Evolutionary conservation across 495 filamentous ascomycete species (phyloP).

Genomic region (Penicillium pancosmium): DNA sequence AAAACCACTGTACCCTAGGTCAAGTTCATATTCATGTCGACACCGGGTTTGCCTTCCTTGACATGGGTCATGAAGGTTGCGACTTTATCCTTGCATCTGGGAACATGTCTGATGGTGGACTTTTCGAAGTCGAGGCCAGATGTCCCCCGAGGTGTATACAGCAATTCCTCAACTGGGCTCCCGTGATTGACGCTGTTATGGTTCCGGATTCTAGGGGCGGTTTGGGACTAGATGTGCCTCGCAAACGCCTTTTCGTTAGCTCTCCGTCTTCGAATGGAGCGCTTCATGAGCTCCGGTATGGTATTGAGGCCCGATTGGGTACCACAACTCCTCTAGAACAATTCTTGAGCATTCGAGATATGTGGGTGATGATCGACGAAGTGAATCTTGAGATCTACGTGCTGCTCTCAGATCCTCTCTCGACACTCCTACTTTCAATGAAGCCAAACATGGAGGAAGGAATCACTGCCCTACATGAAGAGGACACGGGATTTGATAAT

Average conservation of each 20-base stretch:
- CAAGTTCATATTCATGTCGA: slow-evolving; percentile 49
- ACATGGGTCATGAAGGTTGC: slow-evolving; percentile 55
- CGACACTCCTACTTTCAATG: slow-evolving; percentile 40
- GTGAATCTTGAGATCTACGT: slow-evolving; percentile 42
- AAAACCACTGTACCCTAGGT: slow-evolving; percentile 39
- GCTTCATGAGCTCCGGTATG: slow-evolving; percentile 71
- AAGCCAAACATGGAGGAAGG: slow-evolving; percentile 35
- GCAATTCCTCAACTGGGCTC: slow-evolving; percentile 81
- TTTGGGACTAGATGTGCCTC: slow-evolving; percentile 23
- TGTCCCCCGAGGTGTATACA: slow-evolving; percentile 54
- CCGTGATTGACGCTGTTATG: slow-evolving; percentile 69
- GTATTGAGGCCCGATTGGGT: slow-evolving; percentile 67
- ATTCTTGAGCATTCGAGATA: slow-evolving; percentile 35
- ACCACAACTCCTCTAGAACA: slow-evolving; percentile 53
- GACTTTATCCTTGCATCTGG: slow-evolving; percentile 82
- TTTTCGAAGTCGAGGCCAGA: slow-evolving; percentile 67
- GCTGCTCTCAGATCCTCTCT: slow-evolving; percentile 44
- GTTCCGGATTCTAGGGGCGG: slow-evolving; percentile 33
- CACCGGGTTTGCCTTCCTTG: slow-evolving; percentile 48
- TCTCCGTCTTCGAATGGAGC: slow-evolving; percentile 54
- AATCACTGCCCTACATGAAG: slow-evolving; percentile 44
- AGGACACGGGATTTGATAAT: slow-evolving; percentile 49
- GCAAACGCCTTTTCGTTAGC: slow-evolving; percentile 44
- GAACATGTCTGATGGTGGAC: slow-evolving; percentile 76
- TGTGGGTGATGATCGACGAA: slow-evolving; percentile 55